Evolutionary conservation across 1,139 yeast genomes (phyloP).

Genomic region (Kazachstania sp.): DNA sequence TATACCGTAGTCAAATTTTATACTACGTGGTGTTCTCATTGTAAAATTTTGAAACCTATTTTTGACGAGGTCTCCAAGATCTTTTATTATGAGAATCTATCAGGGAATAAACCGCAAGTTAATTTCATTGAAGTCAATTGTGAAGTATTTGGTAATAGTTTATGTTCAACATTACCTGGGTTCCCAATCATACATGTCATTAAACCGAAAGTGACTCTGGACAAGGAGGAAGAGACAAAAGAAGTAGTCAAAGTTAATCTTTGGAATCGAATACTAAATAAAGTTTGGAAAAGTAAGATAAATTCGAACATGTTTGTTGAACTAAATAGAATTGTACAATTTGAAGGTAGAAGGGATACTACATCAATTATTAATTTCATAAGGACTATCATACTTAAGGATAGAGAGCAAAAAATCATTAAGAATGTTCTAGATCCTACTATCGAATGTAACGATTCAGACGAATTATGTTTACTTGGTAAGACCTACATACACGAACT

Average conservation of each 20-base stretch:
- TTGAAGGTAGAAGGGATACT: slow-evolving; percentile 21
- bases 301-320: slow-evolving; percentile 18
- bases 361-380: slow-evolving; percentile 18
- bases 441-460: slow-evolving; percentile 8
- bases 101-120: slow-evolving; percentile 7
- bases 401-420: slow-evolving; percentile 4
- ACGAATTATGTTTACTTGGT: slow-evolving; percentile 12
- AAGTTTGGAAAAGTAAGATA: slow-evolving; percentile 1
- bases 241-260: background rate
- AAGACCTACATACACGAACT: slow-evolving; percentile 6
- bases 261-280: slow-evolving; percentile 7
- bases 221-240: background rate
- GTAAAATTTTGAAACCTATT: slow-evolving; percentile 58
- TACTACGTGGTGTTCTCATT: slow-evolving; percentile 63
- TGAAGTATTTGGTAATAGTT: slow-evolving; percentile 24
- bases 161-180: slow-evolving; percentile 28
- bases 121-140: slow-evolving; percentile 29
- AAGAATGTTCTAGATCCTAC: slow-evolving; percentile 7
- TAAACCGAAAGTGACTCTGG: slow-evolving; percentile 13
- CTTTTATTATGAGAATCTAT: slow-evolving; percentile 4
- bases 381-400: slow-evolving; percentile 11
- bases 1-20: slow-evolving; percentile 40
- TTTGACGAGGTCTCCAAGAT: slow-evolving; percentile 25
- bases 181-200: slow-evolving; percentile 29
- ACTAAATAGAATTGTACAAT: slow-evolving; percentile 18